These are phyloP conservation scores for Backusella tuberculispora DNA, from an alignment of 192 early-diverging fungal species.

Conservation along the genomic window DNA sequence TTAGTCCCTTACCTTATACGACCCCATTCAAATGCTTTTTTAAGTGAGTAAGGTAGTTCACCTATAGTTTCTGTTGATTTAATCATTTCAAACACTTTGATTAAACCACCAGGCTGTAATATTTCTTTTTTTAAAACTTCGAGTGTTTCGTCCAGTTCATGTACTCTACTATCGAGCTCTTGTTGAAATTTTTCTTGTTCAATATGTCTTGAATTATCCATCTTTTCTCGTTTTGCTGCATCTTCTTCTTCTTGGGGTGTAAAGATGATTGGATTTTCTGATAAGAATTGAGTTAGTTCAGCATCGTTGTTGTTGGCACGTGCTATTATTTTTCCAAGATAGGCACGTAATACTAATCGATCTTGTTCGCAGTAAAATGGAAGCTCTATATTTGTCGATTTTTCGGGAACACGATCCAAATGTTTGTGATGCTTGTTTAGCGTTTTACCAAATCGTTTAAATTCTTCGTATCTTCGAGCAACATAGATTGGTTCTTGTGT, in stretches of 20 bases:
- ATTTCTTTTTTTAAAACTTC: constrained; percentile 50
- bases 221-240: constrained; percentile 31
- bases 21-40: constrained; percentile 57
- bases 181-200: constrained; percentile 48
- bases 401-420: constrained; percentile 35
- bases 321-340: constrained; percentile 38
- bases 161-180: constrained; percentile 46
- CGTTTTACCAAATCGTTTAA: constrained; percentile 43
- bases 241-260: constrained; percentile 44
- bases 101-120: constrained; percentile 44
- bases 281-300: constrained; percentile 39
- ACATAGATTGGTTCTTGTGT: constrained; percentile 34
- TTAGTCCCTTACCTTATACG: constrained; percentile 44
- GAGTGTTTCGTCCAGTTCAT: constrained; percentile 52
- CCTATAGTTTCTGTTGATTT: constrained; percentile 37
- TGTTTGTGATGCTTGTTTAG: constrained; percentile 42
- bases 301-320: constrained; percentile 21
- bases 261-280: constrained; percentile 38
- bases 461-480: constrained; percentile 47
- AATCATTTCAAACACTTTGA: constrained; percentile 32
- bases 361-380: constrained; percentile 48
- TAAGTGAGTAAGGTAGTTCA: constrained; percentile 47
- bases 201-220: constrained; percentile 45
- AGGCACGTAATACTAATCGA: constrained; percentile 47
- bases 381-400: constrained; percentile 37